These are phyloP conservation scores for Pythium vanterpoolii DNA, from an alignment of 352 stramenopile species.

Conservation along the genomic window DNA sequence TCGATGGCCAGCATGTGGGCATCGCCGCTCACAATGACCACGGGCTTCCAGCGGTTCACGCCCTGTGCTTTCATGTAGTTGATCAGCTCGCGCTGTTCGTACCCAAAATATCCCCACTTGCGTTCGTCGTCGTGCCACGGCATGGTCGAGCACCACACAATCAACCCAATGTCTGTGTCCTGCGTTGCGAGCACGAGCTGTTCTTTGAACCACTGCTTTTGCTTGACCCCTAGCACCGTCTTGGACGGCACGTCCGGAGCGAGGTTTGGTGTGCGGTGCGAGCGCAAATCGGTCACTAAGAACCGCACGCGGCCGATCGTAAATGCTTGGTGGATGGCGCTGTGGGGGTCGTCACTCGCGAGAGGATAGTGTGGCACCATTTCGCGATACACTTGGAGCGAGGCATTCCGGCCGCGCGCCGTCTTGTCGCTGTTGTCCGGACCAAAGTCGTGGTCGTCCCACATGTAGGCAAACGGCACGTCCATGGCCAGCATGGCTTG, in stretches of 20 bases:
- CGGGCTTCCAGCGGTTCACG: constrained; percentile 62
- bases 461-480: constrained; percentile 88
- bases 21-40: constrained; percentile 85
- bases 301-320: constrained; percentile 84
- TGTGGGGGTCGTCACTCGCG: constrained; percentile 24
- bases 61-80: constrained; percentile 64
- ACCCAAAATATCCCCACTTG: constrained; percentile 84
- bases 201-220: constrained; percentile 87
- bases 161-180: constrained; percentile 54
- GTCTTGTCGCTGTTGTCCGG: constrained; percentile 87
- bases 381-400: constrained; percentile 76
- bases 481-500: constrained; percentile 79
- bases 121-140: constrained; percentile 83
- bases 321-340: constrained; percentile 75
- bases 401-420: constrained; percentile 61
- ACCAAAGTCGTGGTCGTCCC: constrained; percentile 89
- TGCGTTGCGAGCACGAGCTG: constrained; percentile 63
- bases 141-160: constrained; percentile 88
- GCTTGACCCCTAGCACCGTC: constrained; percentile 74
- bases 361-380: constrained; percentile 79
- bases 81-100: constrained; percentile 79
- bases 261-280: constrained; percentile 64
- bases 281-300: constrained; percentile 80
- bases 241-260: constrained; percentile 67
- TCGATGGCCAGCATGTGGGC: constrained; percentile 89